Base-by-base conservation (phyloP, 169 alveolate genomes). In the Cryptosporidium sp. region DNA sequence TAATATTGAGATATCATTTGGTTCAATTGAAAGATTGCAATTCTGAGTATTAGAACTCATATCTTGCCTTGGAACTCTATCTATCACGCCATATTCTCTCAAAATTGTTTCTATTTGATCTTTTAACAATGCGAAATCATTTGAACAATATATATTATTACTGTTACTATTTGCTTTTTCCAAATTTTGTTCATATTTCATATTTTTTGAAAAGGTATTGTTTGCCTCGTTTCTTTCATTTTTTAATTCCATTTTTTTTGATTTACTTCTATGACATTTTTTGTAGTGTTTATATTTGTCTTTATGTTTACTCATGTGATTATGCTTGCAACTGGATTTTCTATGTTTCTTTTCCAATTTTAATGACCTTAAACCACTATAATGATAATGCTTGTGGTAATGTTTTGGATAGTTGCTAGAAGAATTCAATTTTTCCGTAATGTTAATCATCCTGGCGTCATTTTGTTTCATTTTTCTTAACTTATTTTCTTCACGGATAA, bases 311-410 rank as follows among this genome's bases (percentile, higher is more conserved):
- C 52, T 18, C 12, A 1, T 73, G 58, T 44, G 10, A 1, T 56
- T 33, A 29, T 73, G 53, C 14, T 42, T 73, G 35, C 52, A 31
- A 29, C 42, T 14, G 31, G 37, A 56, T 12, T 60, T 29, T 35
- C 56, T 73, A 1, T 53, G 53, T 29, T 52, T 29, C 33, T 45
- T 39, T 16, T 42, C 51, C 3, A 69, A 21, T 42, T 60, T 73
- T 10, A 58, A 53, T 60, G 45, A 58, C 18, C 4, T 53, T 4
- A n/a, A n/a, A 3, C 86, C 86, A 53, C 29, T 29, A 37, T 35
- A 56, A 23, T 73, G 86, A 21, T 73, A 73, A 39, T 73, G 86
- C 35, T 73, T 73, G 7, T 73, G 86, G 9, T 73, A 73, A 26
- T 73, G 86, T n/a, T 73, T 73, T 60, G 86, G 86, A 10, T 48